Evolutionary conservation across 2,329 filamentous ascomycete genomes (phyloP).

Genomic region (Fusarium nodosum): DNA sequence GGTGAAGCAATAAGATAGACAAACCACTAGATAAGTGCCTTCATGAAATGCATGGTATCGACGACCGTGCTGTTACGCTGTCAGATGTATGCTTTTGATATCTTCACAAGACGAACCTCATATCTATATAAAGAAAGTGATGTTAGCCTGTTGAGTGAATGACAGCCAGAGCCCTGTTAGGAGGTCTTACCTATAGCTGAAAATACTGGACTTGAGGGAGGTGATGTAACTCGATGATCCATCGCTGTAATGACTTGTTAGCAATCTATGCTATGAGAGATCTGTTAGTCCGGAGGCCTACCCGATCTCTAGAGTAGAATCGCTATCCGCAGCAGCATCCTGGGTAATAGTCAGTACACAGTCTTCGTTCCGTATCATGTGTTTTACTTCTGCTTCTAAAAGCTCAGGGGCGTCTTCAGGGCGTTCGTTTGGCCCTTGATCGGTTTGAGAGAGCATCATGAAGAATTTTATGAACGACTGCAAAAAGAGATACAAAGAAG

Average conservation of each 20-base stretch:
- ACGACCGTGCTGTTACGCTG: conserved; percentile 25
- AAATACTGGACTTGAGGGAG: conserved; percentile 34
- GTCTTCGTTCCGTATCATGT: rapidly evolving
- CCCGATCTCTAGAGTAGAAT: conserved; percentile 9
- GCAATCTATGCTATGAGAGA: rapidly evolving
- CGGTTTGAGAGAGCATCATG: conserved; percentile 2
- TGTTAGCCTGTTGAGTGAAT: neutral
- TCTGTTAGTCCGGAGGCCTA: neutral
- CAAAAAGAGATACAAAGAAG: neutral
- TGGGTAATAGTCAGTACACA: neutral
- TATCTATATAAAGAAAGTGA: conserved; percentile 2
- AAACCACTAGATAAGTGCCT: conserved; percentile 25
- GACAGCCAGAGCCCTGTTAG: rapidly evolving
- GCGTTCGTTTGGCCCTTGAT: neutral
- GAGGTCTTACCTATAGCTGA: conserved; percentile 25
- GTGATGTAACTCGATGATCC: conserved; percentile 24
- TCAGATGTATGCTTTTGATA: neutral
- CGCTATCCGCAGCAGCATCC: conserved; percentile 7
- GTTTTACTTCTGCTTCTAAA: conserved; percentile 16
- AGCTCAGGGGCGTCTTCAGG: neutral
- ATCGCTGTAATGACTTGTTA: neutral
- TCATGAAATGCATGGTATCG: conserved; percentile 41
- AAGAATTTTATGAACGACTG: rapidly evolving
- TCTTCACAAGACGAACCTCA: neutral
- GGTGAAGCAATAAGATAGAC: neutral